Evolutionary conservation across 208 protist genomes (phyloP).

Genomic region (Crithidia acanthocephali): DNA sequence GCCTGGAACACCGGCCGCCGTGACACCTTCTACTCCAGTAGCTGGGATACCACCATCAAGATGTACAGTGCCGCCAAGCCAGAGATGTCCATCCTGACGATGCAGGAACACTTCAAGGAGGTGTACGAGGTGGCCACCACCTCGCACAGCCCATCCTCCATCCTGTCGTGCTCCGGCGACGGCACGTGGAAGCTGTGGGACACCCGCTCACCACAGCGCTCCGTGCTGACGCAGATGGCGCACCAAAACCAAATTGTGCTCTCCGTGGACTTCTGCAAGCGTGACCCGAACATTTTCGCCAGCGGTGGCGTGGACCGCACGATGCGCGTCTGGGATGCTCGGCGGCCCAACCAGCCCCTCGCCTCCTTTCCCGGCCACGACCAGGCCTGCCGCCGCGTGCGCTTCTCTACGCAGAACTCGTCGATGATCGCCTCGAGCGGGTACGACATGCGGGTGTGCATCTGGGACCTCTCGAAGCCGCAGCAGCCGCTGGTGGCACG

Average conservation of each 20-base stretch:
- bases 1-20: slow-evolving; percentile 74
- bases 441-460: slow-evolving; percentile 91
- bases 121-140: slow-evolving; percentile 88
- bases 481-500: slow-evolving; percentile 78
- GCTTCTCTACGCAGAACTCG: slow-evolving; percentile 78
- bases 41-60: slow-evolving; percentile 87
- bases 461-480: slow-evolving; percentile 86
- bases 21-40: slow-evolving; percentile 79
- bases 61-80: slow-evolving; percentile 78
- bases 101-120: slow-evolving; percentile 90
- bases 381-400: slow-evolving; percentile 88
- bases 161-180: slow-evolving; percentile 90
- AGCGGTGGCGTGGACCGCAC: slow-evolving; percentile 87
- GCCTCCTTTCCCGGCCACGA: slow-evolving; percentile 84
- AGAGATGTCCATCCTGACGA: slow-evolving; percentile 61
- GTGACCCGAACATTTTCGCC: slow-evolving; percentile 89
- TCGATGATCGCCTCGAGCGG: slow-evolving; percentile 76
- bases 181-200: slow-evolving; percentile 94
- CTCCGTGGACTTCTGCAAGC: slow-evolving; percentile 92
- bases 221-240: slow-evolving; percentile 78
- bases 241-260: slow-evolving; percentile 90
- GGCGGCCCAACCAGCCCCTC: slow-evolving; percentile 73
- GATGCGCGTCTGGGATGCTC: slow-evolving; percentile 87
- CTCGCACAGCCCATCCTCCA: slow-evolving; percentile 71
- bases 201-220: slow-evolving; percentile 56